phyloP scores from a whole-genome alignment of 169 alveolate species.

The Plasmodium gaboni region DNA sequence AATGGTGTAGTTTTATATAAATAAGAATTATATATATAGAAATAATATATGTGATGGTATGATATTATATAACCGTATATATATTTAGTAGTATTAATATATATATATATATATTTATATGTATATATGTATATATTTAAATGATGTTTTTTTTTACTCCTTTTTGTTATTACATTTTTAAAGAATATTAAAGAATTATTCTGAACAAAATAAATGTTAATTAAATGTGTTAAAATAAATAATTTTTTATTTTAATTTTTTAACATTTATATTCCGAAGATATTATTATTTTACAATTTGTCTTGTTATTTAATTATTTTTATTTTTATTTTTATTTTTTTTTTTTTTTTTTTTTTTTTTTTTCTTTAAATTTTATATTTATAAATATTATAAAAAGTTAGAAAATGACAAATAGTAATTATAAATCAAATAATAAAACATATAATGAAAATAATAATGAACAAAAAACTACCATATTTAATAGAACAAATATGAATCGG shows the following conservation, averaged over 20 bases:
- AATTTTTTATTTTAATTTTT: not conserved
- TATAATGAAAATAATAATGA: constrained; percentile 37
- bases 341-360: not conserved
- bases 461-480: not conserved
- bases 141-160: no score
- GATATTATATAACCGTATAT: no score
- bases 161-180: no score
- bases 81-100: no score
- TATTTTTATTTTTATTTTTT: no score
- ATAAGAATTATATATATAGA: not conserved
- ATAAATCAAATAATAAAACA: not conserved
- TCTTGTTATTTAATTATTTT: no score
- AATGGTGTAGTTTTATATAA: not conserved
- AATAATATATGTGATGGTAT: not conserved
- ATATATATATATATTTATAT: no score
- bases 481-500: constrained; percentile 20
- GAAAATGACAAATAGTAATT: constrained; percentile 34
- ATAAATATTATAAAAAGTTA: not conserved
- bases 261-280: not conserved
- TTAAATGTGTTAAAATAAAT: no score
- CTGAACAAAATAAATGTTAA: no score
- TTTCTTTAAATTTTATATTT: not conserved
- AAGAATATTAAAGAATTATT: no score
- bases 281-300: not conserved
- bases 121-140: no score